Percentiles rank a stretch among this genome's conserved stretches.
phyloP scores from a whole-genome alignment of 805 yeast species.

The Kazachstania psychrophila region DNA sequence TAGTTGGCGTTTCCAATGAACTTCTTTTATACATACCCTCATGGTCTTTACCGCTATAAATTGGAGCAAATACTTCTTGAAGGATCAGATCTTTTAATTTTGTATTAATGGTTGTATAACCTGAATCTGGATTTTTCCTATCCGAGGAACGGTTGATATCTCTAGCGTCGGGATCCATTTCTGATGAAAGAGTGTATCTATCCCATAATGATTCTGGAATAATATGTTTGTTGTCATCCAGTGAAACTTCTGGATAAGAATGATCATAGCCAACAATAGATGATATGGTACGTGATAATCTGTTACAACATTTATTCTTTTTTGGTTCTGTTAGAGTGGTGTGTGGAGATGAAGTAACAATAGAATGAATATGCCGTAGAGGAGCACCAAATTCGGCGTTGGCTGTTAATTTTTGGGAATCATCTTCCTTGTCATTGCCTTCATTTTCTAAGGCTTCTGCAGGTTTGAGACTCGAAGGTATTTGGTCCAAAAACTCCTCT shows the following conservation, averaged over 20 bases:
- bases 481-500: slow-evolving; percentile 18
- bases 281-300: background rate
- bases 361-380: slow-evolving; percentile 16
- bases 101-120: slow-evolving; percentile 60
- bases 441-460: background rate
- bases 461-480: slow-evolving; percentile 4
- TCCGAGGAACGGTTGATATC: slow-evolving; percentile 2
- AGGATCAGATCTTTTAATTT: slow-evolving; percentile 61
- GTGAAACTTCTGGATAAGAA: slow-evolving; percentile 64
- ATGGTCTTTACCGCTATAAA: slow-evolving; percentile 8
- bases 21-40: background rate
- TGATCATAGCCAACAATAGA: slow-evolving; percentile 3
- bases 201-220: slow-evolving; percentile 74
- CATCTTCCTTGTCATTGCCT: slow-evolving; percentile 1
- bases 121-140: slow-evolving; percentile 16
- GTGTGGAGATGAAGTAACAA: slow-evolving; percentile 12
- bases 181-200: slow-evolving; percentile 41
- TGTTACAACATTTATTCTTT: background rate
- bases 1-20: slow-evolving; percentile 6
- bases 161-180: slow-evolving; percentile 23
- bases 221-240: slow-evolving; percentile 87
- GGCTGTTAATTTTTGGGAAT: slow-evolving; percentile 11
- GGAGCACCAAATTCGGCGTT: slow-evolving; percentile 5
- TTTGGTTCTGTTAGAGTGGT: slow-evolving; percentile 3
- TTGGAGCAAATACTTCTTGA: slow-evolving; percentile 53